Percentiles rank a stretch among this genome's conserved stretches.
Evolutionary conservation across 73 alveolate species (phyloP).

Genomic region (Paramecium bursaria): DNA sequence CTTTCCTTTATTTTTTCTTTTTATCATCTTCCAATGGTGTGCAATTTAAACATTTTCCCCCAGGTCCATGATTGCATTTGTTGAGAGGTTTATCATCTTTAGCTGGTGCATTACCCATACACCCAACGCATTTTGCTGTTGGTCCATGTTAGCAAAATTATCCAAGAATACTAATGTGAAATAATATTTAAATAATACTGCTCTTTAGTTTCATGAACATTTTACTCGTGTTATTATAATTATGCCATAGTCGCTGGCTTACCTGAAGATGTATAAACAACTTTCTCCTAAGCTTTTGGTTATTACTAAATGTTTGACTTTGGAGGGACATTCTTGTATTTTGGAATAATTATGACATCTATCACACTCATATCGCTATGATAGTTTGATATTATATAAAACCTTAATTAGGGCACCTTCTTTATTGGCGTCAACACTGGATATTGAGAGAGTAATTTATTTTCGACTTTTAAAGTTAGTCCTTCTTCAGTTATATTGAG

Average conservation of each 20-base stretch:
- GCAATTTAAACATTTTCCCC: constrained; percentile 77
- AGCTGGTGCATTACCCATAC: not conserved
- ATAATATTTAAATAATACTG: not conserved
- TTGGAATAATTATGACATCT: not conserved
- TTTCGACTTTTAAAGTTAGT: not conserved
- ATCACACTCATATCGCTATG: constrained; percentile 8
- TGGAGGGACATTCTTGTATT: not conserved
- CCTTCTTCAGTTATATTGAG: not conserved
- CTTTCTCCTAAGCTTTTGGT: no score
- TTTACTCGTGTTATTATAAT: not conserved
- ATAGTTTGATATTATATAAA: not conserved
- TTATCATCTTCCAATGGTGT: constrained; percentile 68
- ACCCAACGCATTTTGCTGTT: constrained; percentile 38
- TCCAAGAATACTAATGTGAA: not conserved
- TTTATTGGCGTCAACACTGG: not conserved
- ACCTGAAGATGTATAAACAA: constrained; percentile 8
- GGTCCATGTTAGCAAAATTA: constrained; percentile 38
- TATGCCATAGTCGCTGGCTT: not conserved
- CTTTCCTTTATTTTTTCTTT: constrained; percentile 48
- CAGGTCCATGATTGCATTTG: constrained; percentile 82
- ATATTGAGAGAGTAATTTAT: not conserved
- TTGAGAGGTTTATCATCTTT: not conserved
- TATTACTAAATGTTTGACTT: not conserved
- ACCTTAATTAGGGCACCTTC: constrained; percentile 55
- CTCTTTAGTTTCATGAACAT: constrained; percentile 47